Conservation (phyloP, 1,139 yeast genomes). For the Hyphopichia khmerensis region DNA sequence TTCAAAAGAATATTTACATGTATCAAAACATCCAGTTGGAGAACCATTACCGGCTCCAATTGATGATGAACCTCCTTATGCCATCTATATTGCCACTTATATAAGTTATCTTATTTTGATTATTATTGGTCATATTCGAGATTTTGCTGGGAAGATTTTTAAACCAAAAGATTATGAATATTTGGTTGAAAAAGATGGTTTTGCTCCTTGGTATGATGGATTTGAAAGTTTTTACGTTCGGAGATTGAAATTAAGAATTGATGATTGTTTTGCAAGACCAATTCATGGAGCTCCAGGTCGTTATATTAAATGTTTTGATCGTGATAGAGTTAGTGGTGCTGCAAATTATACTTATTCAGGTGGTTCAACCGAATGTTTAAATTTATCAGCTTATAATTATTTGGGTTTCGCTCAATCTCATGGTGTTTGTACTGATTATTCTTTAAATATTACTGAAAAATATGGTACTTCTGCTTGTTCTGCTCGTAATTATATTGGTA, state of each 20-base stretch:
- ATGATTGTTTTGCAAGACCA: slow-evolving; percentile 94
- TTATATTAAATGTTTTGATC: slow-evolving; percentile 74
- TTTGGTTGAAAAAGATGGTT: slow-evolving; percentile 78
- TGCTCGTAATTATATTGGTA: slow-evolving; percentile 72
- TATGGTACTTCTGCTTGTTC: slow-evolving; percentile 83
- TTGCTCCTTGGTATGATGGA: slow-evolving; percentile 94
- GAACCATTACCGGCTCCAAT: slow-evolving; percentile 58
- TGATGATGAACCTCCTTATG: slow-evolving; percentile 85
- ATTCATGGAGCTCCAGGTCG: slow-evolving; percentile 98
- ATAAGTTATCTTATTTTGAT: slow-evolving; percentile 79
- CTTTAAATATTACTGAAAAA: slow-evolving; percentile 59
- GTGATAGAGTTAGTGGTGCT: slow-evolving; percentile 63
- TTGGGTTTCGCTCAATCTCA: slow-evolving; percentile 95
- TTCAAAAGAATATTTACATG: slow-evolving; percentile 55
- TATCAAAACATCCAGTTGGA: slow-evolving; percentile 52
- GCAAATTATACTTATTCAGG: slow-evolving; percentile 70
- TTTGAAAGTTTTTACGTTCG: slow-evolving; percentile 93
- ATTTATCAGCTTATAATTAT: slow-evolving; percentile 88
- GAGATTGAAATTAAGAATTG: slow-evolving; percentile 84
- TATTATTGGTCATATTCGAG: slow-evolving; percentile 86
- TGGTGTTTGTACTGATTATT: slow-evolving; percentile 85
- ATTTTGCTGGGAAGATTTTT: slow-evolving; percentile 78
- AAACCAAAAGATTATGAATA: slow-evolving; percentile 63
- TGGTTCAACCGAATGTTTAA: slow-evolving; percentile 70
- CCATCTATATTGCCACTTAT: slow-evolving; percentile 77